Evolutionary conservation across 129 eudicot species (phyloP), one percentile per base, ranked within the genome.

Genomic region (Centrapalus pauciflorus): DNA sequence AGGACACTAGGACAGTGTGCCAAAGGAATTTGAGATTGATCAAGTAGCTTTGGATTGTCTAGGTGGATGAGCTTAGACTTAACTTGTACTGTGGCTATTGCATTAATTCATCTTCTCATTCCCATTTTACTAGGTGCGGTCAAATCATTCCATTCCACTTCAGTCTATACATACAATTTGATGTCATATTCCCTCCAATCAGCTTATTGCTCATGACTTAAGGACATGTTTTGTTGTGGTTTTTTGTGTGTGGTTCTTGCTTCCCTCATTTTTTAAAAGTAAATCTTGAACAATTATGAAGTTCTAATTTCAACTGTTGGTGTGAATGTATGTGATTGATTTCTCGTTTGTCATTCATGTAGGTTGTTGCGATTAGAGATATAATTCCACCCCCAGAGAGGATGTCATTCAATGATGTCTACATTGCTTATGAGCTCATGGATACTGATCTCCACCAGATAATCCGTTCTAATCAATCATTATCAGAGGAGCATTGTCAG

Each of bases 401-500:
- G 85, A 77, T 41, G 29, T 75, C 76, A 12, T 91, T 87, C 48
- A 87, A 80, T 66, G 97, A 90, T 61, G 97, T 90, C 27, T 90
- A 90, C 79, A 87, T 90, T 76, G 95, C 86, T 7, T 84, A 84
- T 77, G 97, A 87, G 64, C 89, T 86, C 64, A 90, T 89, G 96
- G 96, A 88, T 72, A 88, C 96, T 35, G 97, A 90, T 78, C 97
- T 90, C 35, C 92, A 87, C 72, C 97, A 90, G 64, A 85, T 91
- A 20, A 91, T 91, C 55, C 86, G 88, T 21, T 87, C 97, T 26
- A 83, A 87, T 59, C 97, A 90, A 80, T 56, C 77, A 16, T 68
- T 91, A 35, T 82, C 97, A 7, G 96, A 87, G 72, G 90, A 84
- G 80, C 97, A 91, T 73, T 85, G 94, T 72, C 97, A 91, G 97